These are phyloP conservation scores for Rhytidhysteron rufulum DNA, from an alignment of 2,329 filamentous ascomycete species.

Conservation along the genomic window DNA sequence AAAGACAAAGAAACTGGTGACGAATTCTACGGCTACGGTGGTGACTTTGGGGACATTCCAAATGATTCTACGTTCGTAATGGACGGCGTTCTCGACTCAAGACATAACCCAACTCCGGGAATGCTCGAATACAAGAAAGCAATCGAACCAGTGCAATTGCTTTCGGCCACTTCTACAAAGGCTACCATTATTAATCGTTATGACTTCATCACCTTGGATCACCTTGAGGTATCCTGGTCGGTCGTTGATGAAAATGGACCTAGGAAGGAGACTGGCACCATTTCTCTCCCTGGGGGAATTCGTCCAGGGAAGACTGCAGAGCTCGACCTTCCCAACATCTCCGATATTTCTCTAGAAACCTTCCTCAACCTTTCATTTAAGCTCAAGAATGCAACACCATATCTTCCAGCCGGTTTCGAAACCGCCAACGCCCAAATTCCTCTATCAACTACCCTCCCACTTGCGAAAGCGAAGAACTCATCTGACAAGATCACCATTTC, in stretches of 20 bases:
- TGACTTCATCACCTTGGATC: slow-evolving; percentile 37
- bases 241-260: slow-evolving; percentile 8
- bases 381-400: slow-evolving; percentile 28
- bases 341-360: slow-evolving; percentile 10
- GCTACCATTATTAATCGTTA: slow-evolving; percentile 29
- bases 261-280: slow-evolving; percentile 7
- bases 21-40: slow-evolving; percentile 41
- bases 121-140: slow-evolving; percentile 43
- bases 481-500: slow-evolving; percentile 36
- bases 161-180: slow-evolving; percentile 17
- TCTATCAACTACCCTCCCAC: slow-evolving; percentile 9
- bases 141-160: slow-evolving; percentile 39
- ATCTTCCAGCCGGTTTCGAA: slow-evolving; percentile 31
- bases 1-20: slow-evolving; percentile 37
- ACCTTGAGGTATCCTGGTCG: slow-evolving; percentile 21
- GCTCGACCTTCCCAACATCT: slow-evolving; percentile 18
- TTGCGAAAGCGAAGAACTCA: slow-evolving; percentile 30
- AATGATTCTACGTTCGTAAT: slow-evolving; percentile 44
- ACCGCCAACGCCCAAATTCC: slow-evolving; percentile 33
- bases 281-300: slow-evolving; percentile 23
- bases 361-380: slow-evolving; percentile 27
- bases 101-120: slow-evolving; percentile 39
- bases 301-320: slow-evolving; percentile 23
- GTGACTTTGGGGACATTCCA: slow-evolving; percentile 41
- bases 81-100: slow-evolving; percentile 41